A percentile compares a stretch with the other conserved stretches of the same genome.
phyloP scores from a whole-genome alignment of 129 eudicot species.

The Dittrichia graveolens region DNA sequence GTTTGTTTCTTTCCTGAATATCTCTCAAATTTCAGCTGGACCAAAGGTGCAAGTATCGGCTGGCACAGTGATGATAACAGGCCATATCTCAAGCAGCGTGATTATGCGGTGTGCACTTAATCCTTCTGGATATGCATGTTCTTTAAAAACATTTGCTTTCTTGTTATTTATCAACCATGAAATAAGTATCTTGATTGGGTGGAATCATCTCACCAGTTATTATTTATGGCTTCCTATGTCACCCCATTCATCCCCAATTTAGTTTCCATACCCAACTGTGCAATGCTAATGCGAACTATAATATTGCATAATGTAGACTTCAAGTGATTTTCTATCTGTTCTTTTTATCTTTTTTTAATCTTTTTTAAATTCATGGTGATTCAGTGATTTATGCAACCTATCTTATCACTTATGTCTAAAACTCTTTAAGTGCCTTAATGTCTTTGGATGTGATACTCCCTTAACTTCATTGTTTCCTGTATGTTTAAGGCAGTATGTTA shows the following conservation, averaged over 20 bases:
- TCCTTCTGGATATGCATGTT: constrained; percentile 6
- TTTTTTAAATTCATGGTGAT: too few species aligned
- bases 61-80: constrained; percentile 99
- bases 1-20: neutral
- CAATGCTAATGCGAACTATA: too few species aligned
- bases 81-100: constrained; percentile 89
- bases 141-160: neutral
- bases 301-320: too few species aligned
- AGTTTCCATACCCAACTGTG: too few species aligned
- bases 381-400: too few species aligned
- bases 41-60: constrained; percentile 94
- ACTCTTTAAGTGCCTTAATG: neutral
- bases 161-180: neutral
- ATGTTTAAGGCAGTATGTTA: constrained; percentile 88
- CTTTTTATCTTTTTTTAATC: too few species aligned
- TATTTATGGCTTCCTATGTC: too few species aligned
- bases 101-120: constrained; percentile 65
- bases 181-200: neutral
- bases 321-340: too few species aligned
- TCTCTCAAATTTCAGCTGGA: constrained; percentile 59
- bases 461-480: constrained; percentile 22
- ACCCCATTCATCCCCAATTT: too few species aligned
- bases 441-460: neutral
- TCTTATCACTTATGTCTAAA: neutral
- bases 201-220: neutral